Base-by-base conservation (phyloP, 768 basidiomycete species). In the Pisolithus microcarpus region DNA sequence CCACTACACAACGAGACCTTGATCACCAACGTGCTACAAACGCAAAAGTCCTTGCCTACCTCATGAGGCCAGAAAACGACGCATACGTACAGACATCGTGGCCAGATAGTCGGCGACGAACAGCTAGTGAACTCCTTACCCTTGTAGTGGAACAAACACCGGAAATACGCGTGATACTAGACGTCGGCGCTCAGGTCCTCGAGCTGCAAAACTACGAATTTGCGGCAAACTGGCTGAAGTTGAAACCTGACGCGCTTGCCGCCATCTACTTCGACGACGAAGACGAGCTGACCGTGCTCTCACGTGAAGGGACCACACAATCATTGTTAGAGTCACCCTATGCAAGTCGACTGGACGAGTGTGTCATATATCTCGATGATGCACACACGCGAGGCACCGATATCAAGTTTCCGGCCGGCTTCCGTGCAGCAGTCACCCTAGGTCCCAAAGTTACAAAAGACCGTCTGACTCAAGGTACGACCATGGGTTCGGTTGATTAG, bases 101-200 rank as follows among this genome's bases (percentile, higher is more conserved):
- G 16, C 48, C 56, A 4, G 50, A 46, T 13, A 48, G 61, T 51
- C 11, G 49, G 75, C 77, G 10, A n/a, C 45, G 15, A 30, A 51
- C 30, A 21, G 60, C 62, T 9, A 23, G 28, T 4, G 50, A 64
- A 23, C 56, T 73, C 49, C 48, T 75, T 30, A 38, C 50, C 5
- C 46, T 58, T 24, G 37, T 77, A 13, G 59, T 67, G 2, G n/a
- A 52, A 9, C 65, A 72, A 49, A 43, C 44, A 1, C 70, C 70
- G 3, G 55, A 63, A n/a, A 64, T 78, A n/a, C 64, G 63, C 24
- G 73, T 78, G 16, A 60, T 79, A 24, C 60, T 79, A 4, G 78
- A 80, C 51, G 75, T 79, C 21, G 78, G 78, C 3, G 78, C 78
- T 1, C 78, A 79, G 53, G 72, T 80, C 58, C 62, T 79, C 13